These are phyloP conservation scores for Ophiocordyceps camponoti-rufipedis DNA, from an alignment of 2,329 filamentous ascomycete species.

Conservation along the genomic window DNA sequence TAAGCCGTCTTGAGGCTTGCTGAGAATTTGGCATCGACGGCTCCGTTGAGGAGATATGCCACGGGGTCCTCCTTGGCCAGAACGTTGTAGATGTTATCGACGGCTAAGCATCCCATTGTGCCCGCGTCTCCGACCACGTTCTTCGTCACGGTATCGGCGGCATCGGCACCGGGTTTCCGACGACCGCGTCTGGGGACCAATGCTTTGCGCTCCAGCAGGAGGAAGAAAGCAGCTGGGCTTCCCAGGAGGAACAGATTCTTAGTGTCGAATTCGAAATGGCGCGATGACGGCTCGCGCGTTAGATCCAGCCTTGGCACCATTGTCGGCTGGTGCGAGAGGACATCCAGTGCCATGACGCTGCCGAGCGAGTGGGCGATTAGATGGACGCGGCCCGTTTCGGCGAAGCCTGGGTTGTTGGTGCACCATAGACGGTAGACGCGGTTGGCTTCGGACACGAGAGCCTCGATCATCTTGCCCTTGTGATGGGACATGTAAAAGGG, in stretches of 20 bases:
- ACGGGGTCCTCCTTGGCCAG: slow-evolving; percentile 58
- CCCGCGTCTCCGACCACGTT: slow-evolving; percentile 61
- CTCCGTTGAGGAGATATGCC: slow-evolving; percentile 79
- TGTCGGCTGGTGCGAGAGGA: slow-evolving; percentile 79
- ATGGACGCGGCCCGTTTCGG: slow-evolving; percentile 67
- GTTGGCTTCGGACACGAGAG: slow-evolving; percentile 80
- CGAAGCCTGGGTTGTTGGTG: slow-evolving; percentile 76
- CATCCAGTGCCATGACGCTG: slow-evolving; percentile 84
- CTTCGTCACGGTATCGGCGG: slow-evolving; percentile 34
- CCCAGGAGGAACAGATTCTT: slow-evolving; percentile 78
- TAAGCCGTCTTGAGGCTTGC: slow-evolving; percentile 57
- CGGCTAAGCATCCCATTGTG: slow-evolving; percentile 73
- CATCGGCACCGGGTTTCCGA: slow-evolving; percentile 56
- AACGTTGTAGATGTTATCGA: slow-evolving; percentile 95
- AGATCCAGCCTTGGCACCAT: slow-evolving; percentile 34
- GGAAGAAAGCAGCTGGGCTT: slow-evolving; percentile 82
- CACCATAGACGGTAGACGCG: slow-evolving; percentile 94
- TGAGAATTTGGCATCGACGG: slow-evolving; percentile 68
- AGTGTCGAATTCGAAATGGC: slow-evolving; percentile 80
- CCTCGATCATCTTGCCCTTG: slow-evolving; percentile 84
- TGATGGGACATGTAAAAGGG: slow-evolving; percentile 96
- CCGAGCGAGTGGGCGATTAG: slow-evolving; percentile 86
- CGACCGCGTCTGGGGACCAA: slow-evolving; percentile 62
- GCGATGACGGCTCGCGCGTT: slow-evolving; percentile 22
- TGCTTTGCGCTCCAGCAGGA: slow-evolving; percentile 57